These are phyloP conservation scores for Flagelloscypha sp. DNA, from an alignment of 768 basidiomycete genomes.

Conservation along the genomic window DNA sequence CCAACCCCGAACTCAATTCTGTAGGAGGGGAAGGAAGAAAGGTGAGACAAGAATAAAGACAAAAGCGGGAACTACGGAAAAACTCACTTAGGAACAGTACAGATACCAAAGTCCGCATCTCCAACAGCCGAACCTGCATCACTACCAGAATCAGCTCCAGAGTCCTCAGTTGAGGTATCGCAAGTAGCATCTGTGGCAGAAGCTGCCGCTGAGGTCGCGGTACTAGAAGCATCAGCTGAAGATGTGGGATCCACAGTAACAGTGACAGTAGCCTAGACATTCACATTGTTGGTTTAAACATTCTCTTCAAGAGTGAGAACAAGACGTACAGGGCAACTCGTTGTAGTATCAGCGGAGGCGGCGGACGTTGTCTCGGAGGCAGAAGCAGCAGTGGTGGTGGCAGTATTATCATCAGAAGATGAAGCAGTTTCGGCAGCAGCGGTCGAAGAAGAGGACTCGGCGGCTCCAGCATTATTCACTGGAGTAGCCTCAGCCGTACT, in stretches of 20 bases:
- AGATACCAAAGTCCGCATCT: conserved; percentile 43
- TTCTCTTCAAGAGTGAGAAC: not conserved
- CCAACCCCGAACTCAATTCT: conserved; percentile 50
- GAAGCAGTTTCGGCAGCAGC: conserved; percentile 9
- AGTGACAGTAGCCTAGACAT: conserved; percentile 22
- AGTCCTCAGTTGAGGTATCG: conserved; percentile 13
- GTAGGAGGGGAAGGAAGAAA: no score
- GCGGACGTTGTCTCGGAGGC: conserved; percentile 10
- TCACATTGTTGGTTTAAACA: not conserved
- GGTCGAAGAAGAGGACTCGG: no score
- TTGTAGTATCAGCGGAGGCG: conserved; percentile 4
- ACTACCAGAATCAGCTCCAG: conserved; percentile 12
- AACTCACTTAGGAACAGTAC: conserved; percentile 48
- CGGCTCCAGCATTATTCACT: no score
- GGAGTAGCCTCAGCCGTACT: no score
- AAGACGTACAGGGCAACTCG: not conserved
- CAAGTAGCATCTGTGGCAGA: conserved; percentile 14
- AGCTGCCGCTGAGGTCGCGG: conserved; percentile 20
- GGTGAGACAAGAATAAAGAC: no score
- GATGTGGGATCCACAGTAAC: conserved; percentile 25
- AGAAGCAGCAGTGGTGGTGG: conserved; percentile 10
- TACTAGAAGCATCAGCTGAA: conserved; percentile 18
- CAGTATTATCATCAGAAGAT: conserved; percentile 8
- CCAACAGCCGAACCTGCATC: conserved; percentile 15
- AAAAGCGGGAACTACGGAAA: no score